These are phyloP conservation scores for Verticillium albo-atrum DNA, from an alignment of 2,329 filamentous ascomycete species.

Conservation along the genomic window DNA sequence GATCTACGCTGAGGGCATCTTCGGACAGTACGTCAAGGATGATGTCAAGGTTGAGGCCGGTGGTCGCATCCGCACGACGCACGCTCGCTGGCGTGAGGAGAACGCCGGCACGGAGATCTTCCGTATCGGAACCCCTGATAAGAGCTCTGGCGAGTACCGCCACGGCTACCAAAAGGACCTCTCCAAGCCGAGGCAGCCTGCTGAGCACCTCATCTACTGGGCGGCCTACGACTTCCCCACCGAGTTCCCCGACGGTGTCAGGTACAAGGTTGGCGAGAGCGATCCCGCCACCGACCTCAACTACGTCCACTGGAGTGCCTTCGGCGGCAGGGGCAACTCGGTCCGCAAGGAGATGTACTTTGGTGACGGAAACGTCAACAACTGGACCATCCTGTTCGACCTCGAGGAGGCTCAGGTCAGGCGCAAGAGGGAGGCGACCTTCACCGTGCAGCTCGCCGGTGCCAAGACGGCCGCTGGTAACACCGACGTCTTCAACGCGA, in stretches of 20 bases:
- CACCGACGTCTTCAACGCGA: conserved; percentile 50
- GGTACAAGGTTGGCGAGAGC: conserved; percentile 47
- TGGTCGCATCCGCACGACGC: conserved; percentile 26
- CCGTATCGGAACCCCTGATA: conserved; percentile 58
- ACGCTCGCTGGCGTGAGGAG: conserved; percentile 48
- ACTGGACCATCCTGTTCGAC: conserved; percentile 51
- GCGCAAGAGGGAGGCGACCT: conserved; percentile 42
- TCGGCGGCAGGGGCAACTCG: conserved; percentile 46
- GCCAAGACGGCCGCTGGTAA: conserved; percentile 59
- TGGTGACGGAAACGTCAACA: conserved; percentile 41
- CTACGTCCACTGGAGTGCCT: conserved; percentile 59
- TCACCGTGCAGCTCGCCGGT: conserved; percentile 59
- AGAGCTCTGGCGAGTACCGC: conserved; percentile 52
- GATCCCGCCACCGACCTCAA: conserved; percentile 45
- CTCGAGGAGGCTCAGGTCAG: conserved; percentile 31
- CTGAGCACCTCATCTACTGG: conserved; percentile 55
- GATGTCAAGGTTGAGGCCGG: conserved; percentile 34
- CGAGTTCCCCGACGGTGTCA: conserved; percentile 53
- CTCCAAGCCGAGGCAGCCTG: conserved; percentile 40
- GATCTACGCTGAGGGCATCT: conserved; percentile 57
- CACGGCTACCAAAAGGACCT: conserved; percentile 45
- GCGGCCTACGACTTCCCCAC: conserved; percentile 49
- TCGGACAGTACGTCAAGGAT: conserved; percentile 55
- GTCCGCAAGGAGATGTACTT: conserved; percentile 32
- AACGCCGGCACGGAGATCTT: conserved; percentile 54